phyloP scores from a whole-genome alignment of 2,329 filamentous ascomycete species.

The Colletotrichum sp. region DNA sequence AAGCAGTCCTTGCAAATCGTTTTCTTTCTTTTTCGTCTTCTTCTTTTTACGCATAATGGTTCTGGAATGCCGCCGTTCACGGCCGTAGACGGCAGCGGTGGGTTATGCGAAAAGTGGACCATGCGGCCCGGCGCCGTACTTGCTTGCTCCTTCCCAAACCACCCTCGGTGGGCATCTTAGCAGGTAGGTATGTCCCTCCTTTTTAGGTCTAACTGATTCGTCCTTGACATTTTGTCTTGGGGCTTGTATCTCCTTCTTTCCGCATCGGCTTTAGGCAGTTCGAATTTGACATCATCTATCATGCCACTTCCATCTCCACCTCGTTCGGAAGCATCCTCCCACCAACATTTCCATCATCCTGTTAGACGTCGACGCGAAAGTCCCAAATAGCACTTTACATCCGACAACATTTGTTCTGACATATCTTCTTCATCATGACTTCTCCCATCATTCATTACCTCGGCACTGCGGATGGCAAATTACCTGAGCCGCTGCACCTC shows the following conservation, averaged over 20 bases:
- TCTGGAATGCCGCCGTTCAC: neutral
- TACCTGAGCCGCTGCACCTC: neutral
- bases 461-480: neutral
- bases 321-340: neutral
- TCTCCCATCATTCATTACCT: neutral
- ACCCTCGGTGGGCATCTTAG: neutral
- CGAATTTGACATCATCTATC: neutral
- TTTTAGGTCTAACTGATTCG: no score
- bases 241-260: neutral
- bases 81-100: no score
- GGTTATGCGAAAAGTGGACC: neutral
- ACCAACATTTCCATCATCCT: accelerated
- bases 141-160: neutral
- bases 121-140: neutral
- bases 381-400: neutral
- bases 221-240: no score
- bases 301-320: neutral
- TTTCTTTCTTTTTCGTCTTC: neutral
- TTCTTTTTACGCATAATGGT: neutral
- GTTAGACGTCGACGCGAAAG: neutral
- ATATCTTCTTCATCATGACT: neutral
- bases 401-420: neutral
- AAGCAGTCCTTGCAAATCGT: no score
- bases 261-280: accelerated
- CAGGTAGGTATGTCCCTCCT: neutral